phyloP scores from a whole-genome alignment of 1,139 yeast species.

The Saccharomyces hybrid region DNA sequence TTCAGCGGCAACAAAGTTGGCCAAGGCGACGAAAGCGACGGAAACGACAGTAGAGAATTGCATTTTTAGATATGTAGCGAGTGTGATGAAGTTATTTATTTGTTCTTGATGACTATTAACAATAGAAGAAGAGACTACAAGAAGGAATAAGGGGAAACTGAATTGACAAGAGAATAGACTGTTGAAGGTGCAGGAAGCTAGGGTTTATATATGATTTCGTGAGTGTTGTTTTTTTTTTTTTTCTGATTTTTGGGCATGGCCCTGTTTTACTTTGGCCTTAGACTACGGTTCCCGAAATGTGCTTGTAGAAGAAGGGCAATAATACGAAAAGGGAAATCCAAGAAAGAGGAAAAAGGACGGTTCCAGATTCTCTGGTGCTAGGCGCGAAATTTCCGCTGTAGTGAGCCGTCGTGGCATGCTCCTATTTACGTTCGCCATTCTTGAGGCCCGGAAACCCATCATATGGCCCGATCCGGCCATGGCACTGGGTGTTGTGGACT shows the following conservation, averaged over 20 bases:
- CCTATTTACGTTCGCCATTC: neutral
- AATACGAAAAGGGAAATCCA: neutral
- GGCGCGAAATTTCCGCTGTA: neutral
- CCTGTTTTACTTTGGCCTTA: neutral
- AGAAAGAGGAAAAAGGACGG: conserved; percentile 1
- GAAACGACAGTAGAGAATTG: conserved; percentile 16
- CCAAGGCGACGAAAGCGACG: conserved; percentile 9
- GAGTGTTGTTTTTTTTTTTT: neutral
- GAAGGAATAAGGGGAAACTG: neutral
- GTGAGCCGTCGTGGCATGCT: neutral
- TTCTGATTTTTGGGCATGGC: neutral
- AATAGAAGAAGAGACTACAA: no score
- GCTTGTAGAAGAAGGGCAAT: neutral
- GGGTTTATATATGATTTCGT: neutral
- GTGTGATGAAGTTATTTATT: neutral
- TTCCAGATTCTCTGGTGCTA: neutral
- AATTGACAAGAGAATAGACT: neutral
- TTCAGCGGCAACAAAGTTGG: conserved; percentile 26
- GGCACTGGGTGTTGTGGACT: neutral
- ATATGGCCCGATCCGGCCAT: neutral
- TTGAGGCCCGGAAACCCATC: neutral
- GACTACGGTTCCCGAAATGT: neutral
- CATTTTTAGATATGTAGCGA: conserved; percentile 10
- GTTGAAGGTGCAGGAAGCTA: neutral
- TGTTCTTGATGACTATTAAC: neutral